Base-by-base conservation (phyloP, 306 rosid species). In the Cucurbita pepo region DNA sequence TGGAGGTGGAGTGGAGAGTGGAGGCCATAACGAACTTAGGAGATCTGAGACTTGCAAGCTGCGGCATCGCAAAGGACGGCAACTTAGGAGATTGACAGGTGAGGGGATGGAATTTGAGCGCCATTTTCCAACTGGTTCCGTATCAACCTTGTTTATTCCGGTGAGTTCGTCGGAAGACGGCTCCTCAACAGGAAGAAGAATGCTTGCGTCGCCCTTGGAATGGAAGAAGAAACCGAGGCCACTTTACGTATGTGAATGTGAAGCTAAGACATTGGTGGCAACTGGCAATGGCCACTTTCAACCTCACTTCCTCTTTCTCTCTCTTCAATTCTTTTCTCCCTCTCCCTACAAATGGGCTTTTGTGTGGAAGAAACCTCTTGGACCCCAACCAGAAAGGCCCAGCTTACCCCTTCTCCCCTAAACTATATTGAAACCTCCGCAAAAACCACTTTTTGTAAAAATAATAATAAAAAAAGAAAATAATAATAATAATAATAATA, bases 21-120 rank as follows among this genome's bases (percentile, higher is more conserved):
- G 97, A 92, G 22, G 95, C 96, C 96, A 89, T 88, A 73, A 80
- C 37, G 88, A 88, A 88, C 79, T 81, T 81, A 69, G 95, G 90
- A 84, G 97, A 89, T 89, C 95, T 88, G 92, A 83, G 79, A 40
- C 82, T 80, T 16, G 95, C 82, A 83, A 85, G 85, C 61, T 81
- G 88, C 0, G 90, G 95, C 38, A 83, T 86, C 19, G 84, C 67
- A 71, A 87, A 79, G 73, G 90, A 58, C 10, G 84, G 45, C 59
- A 84, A 13, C 87, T 76, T 83, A 7, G 88, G 86, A 52, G 85
- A 79, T 77, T 85, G 95, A 41, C 79, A 69, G 1, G 81, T 72
- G 65, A 81, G 71, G 38, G 79, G 81, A 79, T 66, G 83, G 54
- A 84, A 61, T 56, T 75, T 75, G 34, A 86, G 88, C 83, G 95